Conservation (phyloP, 345 rosid species). For the Salix viminalis region DNA sequence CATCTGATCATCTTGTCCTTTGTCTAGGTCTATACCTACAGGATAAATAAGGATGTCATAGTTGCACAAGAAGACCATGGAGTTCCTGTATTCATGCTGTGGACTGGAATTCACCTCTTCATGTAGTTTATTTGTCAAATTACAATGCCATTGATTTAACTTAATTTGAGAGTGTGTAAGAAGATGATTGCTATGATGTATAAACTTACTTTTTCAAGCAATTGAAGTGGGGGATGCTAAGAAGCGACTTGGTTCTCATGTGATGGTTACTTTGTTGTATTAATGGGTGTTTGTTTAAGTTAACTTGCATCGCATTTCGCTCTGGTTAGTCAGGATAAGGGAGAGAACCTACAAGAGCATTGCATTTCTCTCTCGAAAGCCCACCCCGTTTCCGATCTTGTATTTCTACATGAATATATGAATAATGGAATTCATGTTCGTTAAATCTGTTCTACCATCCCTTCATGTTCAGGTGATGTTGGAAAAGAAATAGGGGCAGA, state of each 20-base stretch:
- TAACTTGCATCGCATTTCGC: too few relatives aligned
- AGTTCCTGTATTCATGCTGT: neutral
- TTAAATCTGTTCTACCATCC: neutral
- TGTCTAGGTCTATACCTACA: neutral
- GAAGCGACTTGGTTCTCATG: neutral
- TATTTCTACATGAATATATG: too few relatives aligned
- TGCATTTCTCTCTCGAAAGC: too few relatives aligned
- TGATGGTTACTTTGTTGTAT: neutral
- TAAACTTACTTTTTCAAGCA: neutral
- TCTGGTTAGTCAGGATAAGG: too few relatives aligned
- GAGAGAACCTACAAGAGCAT: too few relatives aligned
- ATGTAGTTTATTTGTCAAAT: neutral
- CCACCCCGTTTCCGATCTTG: too few relatives aligned
- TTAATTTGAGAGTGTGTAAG: neutral
- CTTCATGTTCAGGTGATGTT: neutral
- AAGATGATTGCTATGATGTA: neutral
- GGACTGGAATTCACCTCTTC: neutral
- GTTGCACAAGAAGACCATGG: neutral
- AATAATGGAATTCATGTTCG: too few relatives aligned
- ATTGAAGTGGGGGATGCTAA: neutral
- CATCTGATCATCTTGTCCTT: neutral
- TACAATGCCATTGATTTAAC: neutral
- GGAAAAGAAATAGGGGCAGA: neutral
- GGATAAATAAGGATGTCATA: neutral
- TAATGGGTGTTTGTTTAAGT: too few relatives aligned